These are phyloP conservation scores for Candida cerambycidarum DNA, from an alignment of 805 yeast genomes.

Conservation along the genomic window DNA sequence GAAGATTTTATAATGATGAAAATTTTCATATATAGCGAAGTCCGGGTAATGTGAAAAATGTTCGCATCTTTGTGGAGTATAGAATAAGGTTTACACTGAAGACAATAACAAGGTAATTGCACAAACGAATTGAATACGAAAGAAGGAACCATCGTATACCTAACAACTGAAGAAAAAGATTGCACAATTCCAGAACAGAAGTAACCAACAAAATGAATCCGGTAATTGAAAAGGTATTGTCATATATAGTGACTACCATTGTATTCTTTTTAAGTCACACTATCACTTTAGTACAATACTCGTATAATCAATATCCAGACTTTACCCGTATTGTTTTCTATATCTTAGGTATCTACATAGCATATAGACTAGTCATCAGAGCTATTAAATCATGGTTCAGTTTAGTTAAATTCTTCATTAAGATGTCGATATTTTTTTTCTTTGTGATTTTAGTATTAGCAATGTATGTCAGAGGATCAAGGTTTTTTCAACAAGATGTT, in stretches of 20 bases:
- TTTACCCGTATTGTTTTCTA: constrained; percentile 16
- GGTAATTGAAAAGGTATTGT: constrained; percentile 8
- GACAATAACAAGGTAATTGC: not conserved
- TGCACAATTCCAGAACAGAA: not conserved
- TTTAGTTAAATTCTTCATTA: constrained; percentile 20
- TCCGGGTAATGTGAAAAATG: constrained; percentile 12
- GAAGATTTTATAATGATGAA: constrained; percentile 5
- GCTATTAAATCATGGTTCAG: constrained; percentile 23
- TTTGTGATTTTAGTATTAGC: constrained; percentile 17
- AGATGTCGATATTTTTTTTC: constrained; percentile 17
- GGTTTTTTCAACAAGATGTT: constrained; percentile 20
- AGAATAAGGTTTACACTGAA: not conserved
- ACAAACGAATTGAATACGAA: no score
- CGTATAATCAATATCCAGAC: constrained; percentile 20
- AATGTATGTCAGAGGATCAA: constrained; percentile 25
- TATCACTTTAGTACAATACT: constrained; percentile 13
- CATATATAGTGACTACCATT: constrained; percentile 13
- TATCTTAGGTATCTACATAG: constrained; percentile 18
- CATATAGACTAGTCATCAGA: constrained; percentile 17
- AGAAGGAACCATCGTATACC: no score
- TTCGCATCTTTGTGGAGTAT: not conserved
- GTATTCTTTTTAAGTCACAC: constrained; percentile 16
- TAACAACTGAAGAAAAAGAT: no score
- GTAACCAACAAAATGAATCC: not conserved
- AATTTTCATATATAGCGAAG: not conserved